Evolutionary conservation across 2,329 filamentous ascomycete genomes (phyloP).

Genomic region (Westerdykella ornata): DNA sequence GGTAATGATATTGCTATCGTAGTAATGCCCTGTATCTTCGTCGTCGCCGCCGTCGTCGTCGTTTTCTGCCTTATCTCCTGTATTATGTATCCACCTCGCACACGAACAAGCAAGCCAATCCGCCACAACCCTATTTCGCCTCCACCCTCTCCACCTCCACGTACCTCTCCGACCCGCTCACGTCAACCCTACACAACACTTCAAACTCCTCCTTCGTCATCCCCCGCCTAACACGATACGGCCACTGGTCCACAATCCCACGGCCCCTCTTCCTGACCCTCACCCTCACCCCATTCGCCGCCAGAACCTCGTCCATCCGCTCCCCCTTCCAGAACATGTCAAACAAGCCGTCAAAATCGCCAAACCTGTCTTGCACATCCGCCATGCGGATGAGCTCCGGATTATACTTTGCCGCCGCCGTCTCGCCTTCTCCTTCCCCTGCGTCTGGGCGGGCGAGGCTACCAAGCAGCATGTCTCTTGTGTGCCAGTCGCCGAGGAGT

Average conservation of each 20-base stretch:
- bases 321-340: not conserved
- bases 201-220: conserved; percentile 33
- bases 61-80: too few relatives aligned
- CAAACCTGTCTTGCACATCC: conserved; percentile 2
- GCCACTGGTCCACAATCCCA: conserved; percentile 34
- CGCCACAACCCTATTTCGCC: not conserved
- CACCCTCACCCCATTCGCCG: conserved; percentile 11
- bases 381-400: not conserved
- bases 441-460: too few relatives aligned
- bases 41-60: too few relatives aligned
- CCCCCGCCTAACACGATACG: conserved; percentile 18
- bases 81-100: too few relatives aligned
- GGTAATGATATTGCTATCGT: too few relatives aligned
- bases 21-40: too few relatives aligned
- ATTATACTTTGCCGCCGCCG: too few relatives aligned
- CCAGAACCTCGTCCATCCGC: conserved; percentile 5
- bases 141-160: conserved; percentile 27
- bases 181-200: conserved; percentile 4
- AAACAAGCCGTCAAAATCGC: conserved; percentile 9
- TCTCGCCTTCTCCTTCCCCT: too few relatives aligned
- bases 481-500: not conserved
- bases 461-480: not conserved
- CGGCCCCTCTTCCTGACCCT: conserved; percentile 28
- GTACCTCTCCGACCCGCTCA: conserved; percentile 23
- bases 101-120: too few relatives aligned